Evolutionary conservation across 2,329 filamentous ascomycete species (phyloP), one percentile per base, ranked within the genome.

Genomic region (Pyrenophora tritici-repentis): DNA sequence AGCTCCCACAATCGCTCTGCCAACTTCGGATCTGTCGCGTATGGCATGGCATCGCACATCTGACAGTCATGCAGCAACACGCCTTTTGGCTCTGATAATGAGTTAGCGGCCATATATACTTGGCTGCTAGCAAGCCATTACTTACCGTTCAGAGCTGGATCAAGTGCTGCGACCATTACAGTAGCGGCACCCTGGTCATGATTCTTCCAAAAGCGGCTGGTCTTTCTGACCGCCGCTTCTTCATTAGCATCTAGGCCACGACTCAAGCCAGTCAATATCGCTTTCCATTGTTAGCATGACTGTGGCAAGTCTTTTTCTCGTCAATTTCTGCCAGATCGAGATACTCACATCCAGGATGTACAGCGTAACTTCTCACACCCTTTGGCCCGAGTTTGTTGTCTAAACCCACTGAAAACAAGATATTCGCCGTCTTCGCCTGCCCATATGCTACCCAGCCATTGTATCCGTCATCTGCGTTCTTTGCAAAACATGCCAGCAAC

Each of bases 261-360:
- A 40, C 47, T 55, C 24, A 71, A 44, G 2, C 63, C 64, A 1
- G 68, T 70, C 65, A 61, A 68, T 37, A 70, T 70, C 5, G 66
- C 67, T 71, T 20, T 22, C 6, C 13, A 35, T 9, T 6, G 5
- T 4, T 1, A 20, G 12, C 7, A 2, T 44, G 9, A 35, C 7
- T n/a, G 9, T 20, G 5, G 29, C 9, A 17, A 2, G 7, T 1
- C 10, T 10, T 29, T 12, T 29, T 29, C 26, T 12, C 9, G 4
- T 29, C 26, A 13, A 13, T 12, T 9, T 10, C 9, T 9, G 26
- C 10, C 5, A 13, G 10, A 29, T 29, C 3, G 10, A 29, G 17
- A 1, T 6, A 63, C 65, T 58, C 57, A 70, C 68, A 66, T n/a
- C 68, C 68, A 6, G 68, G 68, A 54, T 71, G 67, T 9, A 70